A percentile compares a stretch with the other conserved stretches of the same genome.
phyloP scores from a whole-genome alignment of 139 green algal genomes.

The Chlamydomonas incerta region DNA sequence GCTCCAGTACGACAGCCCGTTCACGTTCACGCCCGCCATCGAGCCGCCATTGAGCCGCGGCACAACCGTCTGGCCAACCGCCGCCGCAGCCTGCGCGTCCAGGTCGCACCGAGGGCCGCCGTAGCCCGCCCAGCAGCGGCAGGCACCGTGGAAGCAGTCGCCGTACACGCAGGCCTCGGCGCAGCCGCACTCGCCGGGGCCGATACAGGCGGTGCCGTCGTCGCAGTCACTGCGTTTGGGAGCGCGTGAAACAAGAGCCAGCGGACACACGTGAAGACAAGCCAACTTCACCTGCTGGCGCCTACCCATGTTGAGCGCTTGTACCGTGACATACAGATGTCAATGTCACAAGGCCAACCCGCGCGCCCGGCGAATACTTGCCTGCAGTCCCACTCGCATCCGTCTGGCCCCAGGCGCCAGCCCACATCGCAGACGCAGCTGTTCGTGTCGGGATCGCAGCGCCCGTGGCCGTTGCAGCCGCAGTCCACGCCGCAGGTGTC shows the following conservation, averaged over 20 bases:
- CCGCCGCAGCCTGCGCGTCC: neutral
- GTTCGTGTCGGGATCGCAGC: neutral
- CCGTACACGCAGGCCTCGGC: constrained; percentile 23
- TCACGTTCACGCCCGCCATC: constrained; percentile 35
- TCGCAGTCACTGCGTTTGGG: neutral
- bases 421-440: constrained; percentile 48
- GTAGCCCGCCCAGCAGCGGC: constrained; percentile 45
- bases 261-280: no score
- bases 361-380: neutral
- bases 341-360: no score
- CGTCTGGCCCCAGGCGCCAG: neutral
- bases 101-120: neutral
- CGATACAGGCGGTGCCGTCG: constrained; percentile 2
- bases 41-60: constrained; percentile 29
- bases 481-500: constrained; percentile 33
- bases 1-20: constrained; percentile 18
- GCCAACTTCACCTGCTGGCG: no score
- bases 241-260: no score
- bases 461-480: constrained; percentile 27
- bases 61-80: neutral
- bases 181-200: constrained; percentile 47
- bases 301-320: no score
- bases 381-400: constrained; percentile 41
- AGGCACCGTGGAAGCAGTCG: constrained; percentile 37
- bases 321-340: no score